Percentiles rank a stretch among this genome's conserved stretches.
Conservation (phyloP, 306 rosid genomes). For the Gillenia trifoliata region DNA sequence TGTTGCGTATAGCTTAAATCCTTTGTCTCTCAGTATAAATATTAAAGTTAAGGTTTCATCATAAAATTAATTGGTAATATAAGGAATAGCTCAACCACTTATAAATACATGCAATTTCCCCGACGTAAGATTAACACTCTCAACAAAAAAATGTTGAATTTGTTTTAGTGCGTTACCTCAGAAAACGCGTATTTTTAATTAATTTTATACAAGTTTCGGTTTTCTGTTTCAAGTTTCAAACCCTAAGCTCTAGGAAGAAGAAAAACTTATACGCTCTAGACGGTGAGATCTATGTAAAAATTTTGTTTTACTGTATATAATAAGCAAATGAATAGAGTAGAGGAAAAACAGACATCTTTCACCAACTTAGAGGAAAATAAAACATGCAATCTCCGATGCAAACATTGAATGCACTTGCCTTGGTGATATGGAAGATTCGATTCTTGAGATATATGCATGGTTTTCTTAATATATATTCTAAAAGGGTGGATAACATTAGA, state of each 20-base stretch:
- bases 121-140: background rate
- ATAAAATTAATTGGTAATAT: too few relatives aligned
- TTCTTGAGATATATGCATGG: constrained; percentile 46
- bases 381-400: constrained; percentile 48
- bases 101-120: too few relatives aligned
- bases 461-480: constrained; percentile 12
- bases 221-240: constrained; percentile 39
- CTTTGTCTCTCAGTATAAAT: background rate
- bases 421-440: constrained; percentile 59
- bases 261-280: constrained; percentile 23
- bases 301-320: constrained; percentile 16
- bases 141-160: constrained; percentile 21
- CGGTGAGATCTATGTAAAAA: constrained; percentile 15
- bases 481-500: constrained; percentile 23
- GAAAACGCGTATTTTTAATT: constrained; percentile 19
- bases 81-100: too few relatives aligned
- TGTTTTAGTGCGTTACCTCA: constrained; percentile 22
- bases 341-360: constrained; percentile 65
- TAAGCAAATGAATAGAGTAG: constrained; percentile 20
- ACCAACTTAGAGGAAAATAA: constrained; percentile 32
- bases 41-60: background rate
- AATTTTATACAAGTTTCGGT: background rate
- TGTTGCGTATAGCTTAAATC: background rate
- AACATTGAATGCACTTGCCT: constrained; percentile 42
- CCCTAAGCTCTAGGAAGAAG: constrained; percentile 37